Base-by-base conservation (phyloP, 805 yeast species). In the Cyberlindnera xishuangbannaensis region DNA sequence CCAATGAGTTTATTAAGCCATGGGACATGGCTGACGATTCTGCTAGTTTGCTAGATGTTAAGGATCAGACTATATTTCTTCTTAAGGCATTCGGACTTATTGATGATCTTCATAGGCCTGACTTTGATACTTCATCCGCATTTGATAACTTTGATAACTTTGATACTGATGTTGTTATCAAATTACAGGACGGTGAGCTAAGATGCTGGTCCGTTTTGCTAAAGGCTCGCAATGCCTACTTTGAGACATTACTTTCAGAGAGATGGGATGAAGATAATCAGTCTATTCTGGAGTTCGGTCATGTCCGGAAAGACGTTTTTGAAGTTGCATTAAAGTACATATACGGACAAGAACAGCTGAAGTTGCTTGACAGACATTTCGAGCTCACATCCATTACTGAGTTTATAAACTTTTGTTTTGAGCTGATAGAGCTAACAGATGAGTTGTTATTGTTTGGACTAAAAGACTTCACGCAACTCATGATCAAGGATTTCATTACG, bases 351-450 rank as follows among this genome's bases (percentile, higher is more conserved):
- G 60, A 61, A 28, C 70, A 62, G 44, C 49, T 56, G 32, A 50
- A 52, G 1, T 37, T 74, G 11, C 67, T 73, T 41, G 56, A 54
- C 30, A 27, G 32, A 5, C 21, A 48, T 11, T 27, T 38, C 7
- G 56, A 50, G 20, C 25, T 45, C 20, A 38, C 50, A 2, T 64
- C 62, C 20, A 39, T 42, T 12, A 27, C 59, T 14, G 68, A 67
- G 2, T 76, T 78, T 37, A 64, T 79, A 15, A 72, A 71, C 36
- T 50, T 63, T 25, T 58, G 76, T 4, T 58, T 87, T 16, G 83
- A 76, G 10, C 49, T 83, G 21, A 62, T 83, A 34, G 76, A 71
- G 33, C 53, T 74, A 4, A 58, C 83, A 4, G 88, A 84, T 49
- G 79, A 78, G 44, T 53, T 86, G 7, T 53, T 83, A 43, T 47